Base-by-base conservation (phyloP, 352 stramenopile species). In the Phytopythium vexans region DNA sequence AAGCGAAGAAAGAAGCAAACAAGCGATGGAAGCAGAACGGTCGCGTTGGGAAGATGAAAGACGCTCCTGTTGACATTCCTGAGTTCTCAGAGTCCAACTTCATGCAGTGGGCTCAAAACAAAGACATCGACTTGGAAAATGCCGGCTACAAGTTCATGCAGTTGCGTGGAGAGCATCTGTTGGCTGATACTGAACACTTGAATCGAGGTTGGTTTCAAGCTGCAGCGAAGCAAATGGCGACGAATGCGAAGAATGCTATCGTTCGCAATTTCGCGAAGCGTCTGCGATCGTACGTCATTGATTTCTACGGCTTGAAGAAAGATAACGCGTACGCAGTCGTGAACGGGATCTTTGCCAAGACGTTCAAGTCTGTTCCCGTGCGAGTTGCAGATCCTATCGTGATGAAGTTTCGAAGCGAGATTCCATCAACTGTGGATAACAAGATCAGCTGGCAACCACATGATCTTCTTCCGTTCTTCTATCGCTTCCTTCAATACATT, bases 391-490 rank as follows among this genome's bases (percentile, higher is more conserved):
- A 58, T 31, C 40, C 16, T 4, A 21, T 51, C 10, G 48, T 44
- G 14, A 8, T 15, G 1, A 35, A 50, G 11, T n/a, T 58, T 40
- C 52, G 42, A 2, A n/a, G 11, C n/a, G 50, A 52, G 34, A 51
- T 51, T 6, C 32, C 33, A 5, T 16, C 41, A 2, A 51, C 52
- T 8, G 31, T 34, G 35, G 21, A 44, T 6, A 36, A 36, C 1
- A 58, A 58, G 43, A 58, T 51, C 34, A 52, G 52, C 34, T 58
- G 52, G 42, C 41, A 32, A 3, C 42, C 52, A 12, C 34, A 51
- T 14, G 42, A 58, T n/a, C 27, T 57, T 3, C 32, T 49, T 11
- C 50, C 50, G 3, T 34, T 56, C 27, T 49, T 56, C 41, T 34
- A 56, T 35, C 15, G 36, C 27, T 49, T 56, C 16, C 41, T 56